Conservation (phyloP, 148 eudicot species). For the Selenicereus undatus region DNA sequence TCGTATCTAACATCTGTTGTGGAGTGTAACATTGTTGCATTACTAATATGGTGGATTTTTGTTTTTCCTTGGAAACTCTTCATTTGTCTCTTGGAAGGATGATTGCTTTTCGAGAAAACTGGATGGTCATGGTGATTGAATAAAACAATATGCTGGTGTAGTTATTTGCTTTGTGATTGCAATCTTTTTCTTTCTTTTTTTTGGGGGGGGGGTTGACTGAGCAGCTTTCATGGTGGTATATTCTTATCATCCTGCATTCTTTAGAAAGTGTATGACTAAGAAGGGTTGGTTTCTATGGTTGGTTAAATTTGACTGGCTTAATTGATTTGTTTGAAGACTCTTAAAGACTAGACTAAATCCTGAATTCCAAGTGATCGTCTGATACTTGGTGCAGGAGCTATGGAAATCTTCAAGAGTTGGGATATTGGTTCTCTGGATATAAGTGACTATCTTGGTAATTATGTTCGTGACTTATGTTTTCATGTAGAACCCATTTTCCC, state of each 20-base stretch:
- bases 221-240: neutral
- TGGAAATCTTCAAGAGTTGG: conserved; percentile 38
- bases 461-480: neutral
- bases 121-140: neutral
- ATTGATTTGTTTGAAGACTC: neutral
- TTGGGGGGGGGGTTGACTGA: neutral
- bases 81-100: no score
- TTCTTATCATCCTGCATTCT: neutral
- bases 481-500: neutral
- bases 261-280: neutral
- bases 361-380: conserved; percentile 11
- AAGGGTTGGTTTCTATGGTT: neutral
- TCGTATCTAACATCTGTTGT: neutral
- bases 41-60: neutral
- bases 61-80: no score
- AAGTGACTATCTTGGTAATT: conserved; percentile 63
- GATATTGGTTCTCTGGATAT: conserved; percentile 53
- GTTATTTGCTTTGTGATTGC: neutral
- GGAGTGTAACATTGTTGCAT: neutral
- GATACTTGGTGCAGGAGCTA: conserved; percentile 44
- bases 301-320: neutral
- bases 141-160: neutral
- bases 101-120: no score
- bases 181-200: neutral
- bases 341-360: neutral